Base-by-base conservation (phyloP, 768 basidiomycete species). In the Tylopilus vinaceipallidus region DNA sequence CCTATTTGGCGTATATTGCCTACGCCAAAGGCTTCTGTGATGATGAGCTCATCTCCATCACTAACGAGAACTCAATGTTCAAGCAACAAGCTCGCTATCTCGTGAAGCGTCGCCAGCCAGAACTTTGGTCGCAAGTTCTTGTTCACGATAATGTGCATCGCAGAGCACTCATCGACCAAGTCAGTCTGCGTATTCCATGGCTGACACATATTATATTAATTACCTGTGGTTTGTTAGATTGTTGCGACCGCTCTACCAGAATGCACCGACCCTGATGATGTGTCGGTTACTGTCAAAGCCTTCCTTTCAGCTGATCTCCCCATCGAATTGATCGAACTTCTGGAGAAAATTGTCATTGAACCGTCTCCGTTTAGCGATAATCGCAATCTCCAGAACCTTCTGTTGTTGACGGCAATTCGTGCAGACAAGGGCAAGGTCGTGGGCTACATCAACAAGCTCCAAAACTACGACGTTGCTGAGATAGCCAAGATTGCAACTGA, bases 11-110 rank as follows among this genome's bases (percentile, higher is more conserved):
- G 20, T 99, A 95, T 73, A 98, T 99, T 59, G 97, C 97, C 0
- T 99, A 98, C 64, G 97, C 97, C 32, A 98, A 98, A 68, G 97
- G 97, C 49, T 88, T 98, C 71, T 99, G 97, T 65, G 97, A 99
- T 57, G 93, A 98, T 6, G 97, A 99, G 70, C 81, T 99, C 52
- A 95, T 99, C 63, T 69, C 83, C 19, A 95, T 99, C 68, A 98
- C 97, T 41, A 98, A 98, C 65, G 95, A 95, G 57, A 99, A 99
- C 75, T 86, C 94, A 12, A 99, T 99, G 97, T 99, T 95, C 81
- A 99, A 98, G 73, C 95, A 99, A 63, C 97, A 98, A 71, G 91
- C 97, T 45, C 87, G 97, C 24, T 99, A 99, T 72, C 83, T 99
- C 50, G 91, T 98, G 64, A 97, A 95, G 72, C 86, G 97, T 59